Evolutionary conservation across 2,329 filamentous ascomycete genomes (phyloP), one percentile per base, ranked within the genome.

Genomic region (Cordyceps cicadae): DNA sequence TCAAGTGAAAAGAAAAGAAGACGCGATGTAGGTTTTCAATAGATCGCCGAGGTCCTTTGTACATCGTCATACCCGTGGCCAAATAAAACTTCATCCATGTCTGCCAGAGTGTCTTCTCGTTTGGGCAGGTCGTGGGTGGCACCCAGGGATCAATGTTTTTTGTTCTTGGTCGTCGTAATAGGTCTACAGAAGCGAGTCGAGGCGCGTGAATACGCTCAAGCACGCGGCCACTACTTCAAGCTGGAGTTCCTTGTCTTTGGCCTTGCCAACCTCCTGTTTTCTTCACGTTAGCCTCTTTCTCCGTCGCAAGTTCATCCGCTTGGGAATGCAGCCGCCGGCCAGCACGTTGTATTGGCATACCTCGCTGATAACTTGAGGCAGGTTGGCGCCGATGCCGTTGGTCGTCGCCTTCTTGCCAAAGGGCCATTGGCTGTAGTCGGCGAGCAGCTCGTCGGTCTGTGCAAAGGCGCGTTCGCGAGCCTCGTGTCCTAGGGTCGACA

Each of bases 211-310:
- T 70, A 99, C 94, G 77, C 89, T 96, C 74, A 99, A 78, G 75
- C 94, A 97, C 67, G 94, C 94, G 57, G 94, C 92, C 59, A 99
- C 91, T 70, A 96, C 93, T 83, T 99, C 94, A 66, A 99, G 83
- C 75, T 97, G 94, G 69, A 97, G 82, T 73, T 99, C 94, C 78
- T 90, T 95, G 68, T 97, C 93, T 75, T 95, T 96, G 70, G 83
- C 84, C 64, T 85, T 88, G 75, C 87, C 89, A 66, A 96, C 81
- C 75, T 99, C 94, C 76, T 87, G 64, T 60, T 48, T 43, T 37
- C 24, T 32, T 29, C 29, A 29, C 41, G 64, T 70, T 61, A 71
- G 65, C 57, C 43, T 49, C 2, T 4, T 41, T 41, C 14, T 41
- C 37, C 2, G 32, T 8, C 29, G 29, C 5, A 29, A 29, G 29